These are phyloP conservation scores for Carallia brachiata DNA, from an alignment of 345 rosid genomes.

Conservation along the genomic window DNA sequence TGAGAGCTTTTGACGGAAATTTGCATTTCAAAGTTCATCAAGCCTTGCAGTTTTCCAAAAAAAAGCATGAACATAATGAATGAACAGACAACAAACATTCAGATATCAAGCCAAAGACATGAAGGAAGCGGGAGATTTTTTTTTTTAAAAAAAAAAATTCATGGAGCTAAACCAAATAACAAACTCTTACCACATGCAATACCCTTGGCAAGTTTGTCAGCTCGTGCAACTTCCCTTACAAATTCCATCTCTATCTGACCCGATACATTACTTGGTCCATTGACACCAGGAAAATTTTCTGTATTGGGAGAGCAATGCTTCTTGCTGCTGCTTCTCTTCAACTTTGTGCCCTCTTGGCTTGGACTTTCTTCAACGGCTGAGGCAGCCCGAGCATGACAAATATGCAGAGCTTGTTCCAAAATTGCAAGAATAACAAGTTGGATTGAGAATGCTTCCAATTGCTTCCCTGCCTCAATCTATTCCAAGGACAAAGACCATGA, in stretches of 20 bases:
- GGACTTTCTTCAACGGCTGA: constrained; percentile 88
- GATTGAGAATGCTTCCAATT: constrained; percentile 83
- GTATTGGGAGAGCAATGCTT: constrained; percentile 42
- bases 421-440: constrained; percentile 92
- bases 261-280: constrained; percentile 48
- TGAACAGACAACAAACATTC: neutral
- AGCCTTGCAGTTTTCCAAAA: too few relatives aligned
- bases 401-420: constrained; percentile 92
- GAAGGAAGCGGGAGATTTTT: neutral
- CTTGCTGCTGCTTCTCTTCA: constrained; percentile 51
- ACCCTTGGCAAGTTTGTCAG: constrained; percentile 75
- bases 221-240: constrained; percentile 70
- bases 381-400: constrained; percentile 91
- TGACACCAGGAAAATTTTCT: constrained; percentile 34
- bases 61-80: too few relatives aligned
- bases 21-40: too few relatives aligned
- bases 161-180: constrained; percentile 2
- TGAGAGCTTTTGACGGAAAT: neutral
- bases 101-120: neutral
- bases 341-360: constrained; percentile 44
- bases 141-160: neutral
- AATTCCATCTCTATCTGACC: constrained; percentile 70
- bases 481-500: constrained; percentile 22
- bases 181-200: constrained; percentile 65
- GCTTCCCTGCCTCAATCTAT: constrained; percentile 51